These are phyloP conservation scores for Sarcodon aspratus DNA, from an alignment of 768 basidiomycete species.

Conservation along the genomic window DNA sequence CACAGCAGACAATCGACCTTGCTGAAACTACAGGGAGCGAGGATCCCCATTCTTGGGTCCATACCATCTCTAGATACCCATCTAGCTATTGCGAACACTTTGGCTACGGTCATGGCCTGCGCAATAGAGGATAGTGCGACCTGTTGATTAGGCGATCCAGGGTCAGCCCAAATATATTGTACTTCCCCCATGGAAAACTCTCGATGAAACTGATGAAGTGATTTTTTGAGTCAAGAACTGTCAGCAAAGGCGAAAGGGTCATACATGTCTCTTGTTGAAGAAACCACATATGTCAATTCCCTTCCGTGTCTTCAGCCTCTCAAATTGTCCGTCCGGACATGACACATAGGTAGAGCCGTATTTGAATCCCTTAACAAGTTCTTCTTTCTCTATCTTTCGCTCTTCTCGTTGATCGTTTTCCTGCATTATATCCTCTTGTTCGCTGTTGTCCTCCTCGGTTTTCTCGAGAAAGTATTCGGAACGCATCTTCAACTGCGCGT, in stretches of 20 bases:
- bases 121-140: conserved; percentile 82
- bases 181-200: conserved; percentile 79
- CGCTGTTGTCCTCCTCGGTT: conserved; percentile 12
- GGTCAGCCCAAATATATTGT: conserved; percentile 76
- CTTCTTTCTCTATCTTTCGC: conserved; percentile 52
- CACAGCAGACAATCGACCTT: conserved; percentile 75
- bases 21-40: conserved; percentile 49
- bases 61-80: conserved; percentile 65
- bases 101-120: conserved; percentile 61
- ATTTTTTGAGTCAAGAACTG: not conserved
- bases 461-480: conserved; percentile 38
- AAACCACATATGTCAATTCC: conserved; percentile 89
- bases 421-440: conserved; percentile 26
- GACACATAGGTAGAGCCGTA: conserved; percentile 87
- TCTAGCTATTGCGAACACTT: conserved; percentile 68
- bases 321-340: conserved; percentile 78
- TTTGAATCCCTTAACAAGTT: conserved; percentile 74
- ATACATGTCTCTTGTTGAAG: conserved; percentile 56
- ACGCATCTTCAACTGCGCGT: conserved; percentile 28
- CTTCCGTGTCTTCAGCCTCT: conserved; percentile 56
- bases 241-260: conserved; percentile 7
- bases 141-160: conserved; percentile 53
- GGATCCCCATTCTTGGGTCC: conserved; percentile 81
- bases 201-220: conserved; percentile 55
- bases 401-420: conserved; percentile 18